These are phyloP conservation scores for Starmerella riodocensis DNA, from an alignment of 805 yeast genomes.

Conservation along the genomic window DNA sequence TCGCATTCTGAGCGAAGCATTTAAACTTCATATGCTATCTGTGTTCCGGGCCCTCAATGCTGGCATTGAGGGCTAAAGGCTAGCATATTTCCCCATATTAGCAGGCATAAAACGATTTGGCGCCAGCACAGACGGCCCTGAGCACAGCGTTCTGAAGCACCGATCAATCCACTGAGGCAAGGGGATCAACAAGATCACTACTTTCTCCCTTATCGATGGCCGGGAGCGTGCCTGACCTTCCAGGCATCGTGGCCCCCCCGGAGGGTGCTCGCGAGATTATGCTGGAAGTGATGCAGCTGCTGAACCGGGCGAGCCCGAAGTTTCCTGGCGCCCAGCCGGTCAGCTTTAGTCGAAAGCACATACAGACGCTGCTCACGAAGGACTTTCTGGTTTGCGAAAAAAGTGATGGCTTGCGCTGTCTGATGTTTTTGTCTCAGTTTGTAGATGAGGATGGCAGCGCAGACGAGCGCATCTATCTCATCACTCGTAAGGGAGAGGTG, in stretches of 20 bases:
- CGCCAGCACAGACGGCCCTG: too few relatives aligned
- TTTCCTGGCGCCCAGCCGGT: constrained; percentile 93
- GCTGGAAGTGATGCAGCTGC: constrained; percentile 49
- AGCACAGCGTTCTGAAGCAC: too few relatives aligned
- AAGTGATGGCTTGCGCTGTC: constrained; percentile 80
- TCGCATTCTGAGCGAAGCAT: too few relatives aligned
- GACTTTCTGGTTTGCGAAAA: constrained; percentile 95
- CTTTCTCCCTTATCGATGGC: constrained; percentile 14
- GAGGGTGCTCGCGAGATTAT: constrained; percentile 56
- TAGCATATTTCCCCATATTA: too few relatives aligned
- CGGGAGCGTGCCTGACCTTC: constrained; percentile 56
- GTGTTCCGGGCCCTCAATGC: too few relatives aligned
- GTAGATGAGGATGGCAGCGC: constrained; percentile 31
- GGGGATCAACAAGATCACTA: too few relatives aligned
- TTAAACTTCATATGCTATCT: too few relatives aligned
- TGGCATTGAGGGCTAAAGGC: too few relatives aligned
- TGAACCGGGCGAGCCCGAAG: constrained; percentile 40
- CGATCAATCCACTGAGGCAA: too few relatives aligned
- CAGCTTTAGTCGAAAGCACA: constrained; percentile 66
- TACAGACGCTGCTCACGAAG: constrained; percentile 47
- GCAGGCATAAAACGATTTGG: too few relatives aligned
- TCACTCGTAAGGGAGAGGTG: constrained; percentile 81
- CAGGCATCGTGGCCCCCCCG: constrained; percentile 68
- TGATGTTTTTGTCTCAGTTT: constrained; percentile 51
- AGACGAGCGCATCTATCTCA: constrained; percentile 79